Evolutionary conservation across 306 rosid species (phyloP).

Genomic region (Fragaria vesca): DNA sequence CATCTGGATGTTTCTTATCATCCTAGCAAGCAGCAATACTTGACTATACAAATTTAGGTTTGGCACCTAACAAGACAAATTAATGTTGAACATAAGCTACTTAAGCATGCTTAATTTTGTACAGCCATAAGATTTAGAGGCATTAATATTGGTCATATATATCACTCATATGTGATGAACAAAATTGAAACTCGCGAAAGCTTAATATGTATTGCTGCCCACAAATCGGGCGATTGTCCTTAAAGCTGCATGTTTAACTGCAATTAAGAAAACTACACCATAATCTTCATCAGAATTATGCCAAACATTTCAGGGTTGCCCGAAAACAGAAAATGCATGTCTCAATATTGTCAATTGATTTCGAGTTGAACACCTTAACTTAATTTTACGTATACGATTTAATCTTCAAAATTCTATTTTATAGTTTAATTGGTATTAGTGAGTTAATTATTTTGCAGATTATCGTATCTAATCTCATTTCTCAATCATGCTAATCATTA

Average conservation of each 20-base stretch:
- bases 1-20: neutral
- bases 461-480: neutral
- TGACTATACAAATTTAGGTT: neutral
- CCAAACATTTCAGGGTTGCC: neutral
- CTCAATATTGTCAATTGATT: neutral
- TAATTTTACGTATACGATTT: neutral
- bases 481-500: neutral
- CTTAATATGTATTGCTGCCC: neutral
- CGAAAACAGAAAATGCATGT: neutral
- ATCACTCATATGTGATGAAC: neutral
- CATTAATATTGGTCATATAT: neutral
- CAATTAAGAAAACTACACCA: neutral
- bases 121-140: neutral
- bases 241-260: neutral
- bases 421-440: neutral
- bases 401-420: neutral
- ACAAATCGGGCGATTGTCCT: too few species aligned
- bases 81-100: neutral
- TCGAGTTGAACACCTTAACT: neutral
- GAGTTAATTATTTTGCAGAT: neutral
- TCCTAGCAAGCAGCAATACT: slow-evolving; percentile 6
- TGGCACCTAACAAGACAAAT: neutral
- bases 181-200: neutral
- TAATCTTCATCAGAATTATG: neutral
- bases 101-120: neutral